These are phyloP conservation scores for Rhododendron ovatum DNA, from an alignment of 148 eudicot genomes.

Conservation along the genomic window DNA sequence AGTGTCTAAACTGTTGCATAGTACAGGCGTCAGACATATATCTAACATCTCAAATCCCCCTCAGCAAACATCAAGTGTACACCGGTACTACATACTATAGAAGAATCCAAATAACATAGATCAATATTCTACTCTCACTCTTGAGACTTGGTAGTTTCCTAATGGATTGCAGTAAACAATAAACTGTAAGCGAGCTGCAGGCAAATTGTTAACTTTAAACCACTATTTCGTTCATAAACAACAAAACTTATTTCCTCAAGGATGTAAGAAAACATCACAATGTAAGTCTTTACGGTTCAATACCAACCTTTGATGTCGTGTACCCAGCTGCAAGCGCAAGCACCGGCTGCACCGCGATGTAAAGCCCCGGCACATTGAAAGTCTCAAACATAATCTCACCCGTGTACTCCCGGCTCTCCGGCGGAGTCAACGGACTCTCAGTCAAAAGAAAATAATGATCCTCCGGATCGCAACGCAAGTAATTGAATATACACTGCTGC, in stretches of 20 bases:
- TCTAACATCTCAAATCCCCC: neutral
- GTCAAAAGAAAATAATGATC: constrained; percentile 92
- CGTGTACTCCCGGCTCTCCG: constrained; percentile 92
- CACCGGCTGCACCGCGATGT: constrained; percentile 97
- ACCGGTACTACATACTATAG: neutral
- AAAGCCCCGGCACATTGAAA: constrained; percentile 92
- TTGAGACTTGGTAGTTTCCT: neutral
- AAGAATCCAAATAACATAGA: neutral
- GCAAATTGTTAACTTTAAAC: neutral
- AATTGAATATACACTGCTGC: constrained; percentile 98
- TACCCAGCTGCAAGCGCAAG: constrained; percentile 98
- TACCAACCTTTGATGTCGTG: constrained; percentile 84
- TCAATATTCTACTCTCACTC: neutral
- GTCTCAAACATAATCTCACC: constrained; percentile 99
- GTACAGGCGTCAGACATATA: neutral
- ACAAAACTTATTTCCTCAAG: neutral
- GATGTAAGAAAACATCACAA: neutral
- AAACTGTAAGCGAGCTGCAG: neutral
- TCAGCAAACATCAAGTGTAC: neutral
- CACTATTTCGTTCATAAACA: neutral
- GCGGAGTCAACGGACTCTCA: constrained; percentile 94
- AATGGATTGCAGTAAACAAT: neutral
- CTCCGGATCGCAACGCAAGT: constrained; percentile 96
- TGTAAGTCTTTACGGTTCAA: neutral
- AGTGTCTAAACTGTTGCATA: neutral